These are phyloP conservation scores for Cystobasidiaceae sp. DNA, from an alignment of 1,284 basidiomycete species.

Conservation along the genomic window DNA sequence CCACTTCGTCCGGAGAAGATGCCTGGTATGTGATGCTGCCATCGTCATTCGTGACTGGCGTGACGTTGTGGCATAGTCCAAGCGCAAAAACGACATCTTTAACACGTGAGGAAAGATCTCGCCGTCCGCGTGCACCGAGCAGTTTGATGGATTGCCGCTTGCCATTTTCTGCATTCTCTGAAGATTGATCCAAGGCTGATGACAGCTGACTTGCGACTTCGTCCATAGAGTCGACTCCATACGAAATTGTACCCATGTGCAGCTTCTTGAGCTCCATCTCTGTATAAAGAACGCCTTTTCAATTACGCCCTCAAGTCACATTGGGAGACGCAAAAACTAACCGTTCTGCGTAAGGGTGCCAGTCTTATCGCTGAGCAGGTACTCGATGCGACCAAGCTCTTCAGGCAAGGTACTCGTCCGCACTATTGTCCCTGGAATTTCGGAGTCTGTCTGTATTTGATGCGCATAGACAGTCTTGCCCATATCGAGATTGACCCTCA, in stretches of 20 bases:
- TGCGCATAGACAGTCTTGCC: constrained; percentile 97
- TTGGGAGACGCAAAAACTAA: constrained; percentile 47
- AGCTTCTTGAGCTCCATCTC: constrained; percentile 99
- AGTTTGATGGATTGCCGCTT: neutral
- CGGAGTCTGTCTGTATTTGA: constrained; percentile 85
- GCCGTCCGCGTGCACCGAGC: constrained; percentile 59
- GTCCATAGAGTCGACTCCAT: constrained; percentile 95
- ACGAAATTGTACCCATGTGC: constrained; percentile 98
- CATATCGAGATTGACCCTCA: constrained; percentile 98
- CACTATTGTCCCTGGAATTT: constrained; percentile 93
- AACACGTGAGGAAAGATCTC: constrained; percentile 91
- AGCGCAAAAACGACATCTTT: constrained; percentile 88
- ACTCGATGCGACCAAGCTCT: constrained; percentile 92
- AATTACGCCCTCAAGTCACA: neutral
- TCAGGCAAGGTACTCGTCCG: constrained; percentile 94
- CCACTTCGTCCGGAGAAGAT: constrained; percentile 96
- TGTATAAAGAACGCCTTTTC: constrained; percentile 45
- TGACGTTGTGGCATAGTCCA: constrained; percentile 96
- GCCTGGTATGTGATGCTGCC: constrained; percentile 94
- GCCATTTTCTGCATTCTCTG: constrained; percentile 6
- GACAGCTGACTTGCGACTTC: constrained; percentile 86
- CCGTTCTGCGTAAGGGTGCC: constrained; percentile 97
- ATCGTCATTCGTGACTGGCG: constrained; percentile 89
- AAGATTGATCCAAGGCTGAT: constrained; percentile 60
- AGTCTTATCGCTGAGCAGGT: constrained; percentile 93